These are phyloP conservation scores for Aspergillus biplanus DNA, from an alignment of 495 filamentous ascomycete genomes.

Conservation along the genomic window DNA sequence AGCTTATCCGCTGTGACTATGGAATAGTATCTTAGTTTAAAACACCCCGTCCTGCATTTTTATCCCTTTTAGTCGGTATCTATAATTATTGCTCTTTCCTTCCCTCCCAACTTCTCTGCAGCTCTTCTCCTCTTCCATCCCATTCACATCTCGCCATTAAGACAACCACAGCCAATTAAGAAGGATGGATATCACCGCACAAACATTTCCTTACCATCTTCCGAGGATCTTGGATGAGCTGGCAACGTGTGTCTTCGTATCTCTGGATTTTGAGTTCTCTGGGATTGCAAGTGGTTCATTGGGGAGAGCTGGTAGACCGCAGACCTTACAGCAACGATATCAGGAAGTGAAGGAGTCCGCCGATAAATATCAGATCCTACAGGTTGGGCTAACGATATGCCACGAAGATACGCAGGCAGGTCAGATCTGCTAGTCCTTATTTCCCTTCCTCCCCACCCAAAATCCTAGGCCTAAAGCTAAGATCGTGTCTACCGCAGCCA, in stretches of 20 bases:
- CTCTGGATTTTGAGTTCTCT: constrained; percentile 78
- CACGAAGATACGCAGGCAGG: constrained; percentile 55
- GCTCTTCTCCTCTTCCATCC: not conserved
- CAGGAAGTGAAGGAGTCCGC: constrained; percentile 65
- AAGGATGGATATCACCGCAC: constrained; percentile 65
- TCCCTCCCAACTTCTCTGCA: not conserved
- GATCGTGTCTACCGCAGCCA: constrained; percentile 35
- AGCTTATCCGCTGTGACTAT: too few relatives aligned
- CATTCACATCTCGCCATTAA: not conserved
- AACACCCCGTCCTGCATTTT: not conserved
- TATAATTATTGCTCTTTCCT: not conserved
- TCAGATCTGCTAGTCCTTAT: constrained; percentile 22
- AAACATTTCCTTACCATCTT: constrained; percentile 58
- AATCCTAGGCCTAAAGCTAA: not conserved
- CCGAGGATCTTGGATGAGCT: constrained; percentile 64
- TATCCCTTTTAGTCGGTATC: not conserved
- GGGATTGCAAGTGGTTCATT: constrained; percentile 56
- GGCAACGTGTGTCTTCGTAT: constrained; percentile 62
- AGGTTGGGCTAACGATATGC: constrained; percentile 74
- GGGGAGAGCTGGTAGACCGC: constrained; percentile 28
- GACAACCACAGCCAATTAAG: not conserved
- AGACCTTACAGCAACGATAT: constrained; percentile 67
- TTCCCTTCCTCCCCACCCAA: not conserved
- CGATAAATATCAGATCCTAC: constrained; percentile 71
- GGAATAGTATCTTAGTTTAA: too few relatives aligned